phyloP scores from a whole-genome alignment of 2,329 filamentous ascomycete species.

The Aspergillus sp. region DNA sequence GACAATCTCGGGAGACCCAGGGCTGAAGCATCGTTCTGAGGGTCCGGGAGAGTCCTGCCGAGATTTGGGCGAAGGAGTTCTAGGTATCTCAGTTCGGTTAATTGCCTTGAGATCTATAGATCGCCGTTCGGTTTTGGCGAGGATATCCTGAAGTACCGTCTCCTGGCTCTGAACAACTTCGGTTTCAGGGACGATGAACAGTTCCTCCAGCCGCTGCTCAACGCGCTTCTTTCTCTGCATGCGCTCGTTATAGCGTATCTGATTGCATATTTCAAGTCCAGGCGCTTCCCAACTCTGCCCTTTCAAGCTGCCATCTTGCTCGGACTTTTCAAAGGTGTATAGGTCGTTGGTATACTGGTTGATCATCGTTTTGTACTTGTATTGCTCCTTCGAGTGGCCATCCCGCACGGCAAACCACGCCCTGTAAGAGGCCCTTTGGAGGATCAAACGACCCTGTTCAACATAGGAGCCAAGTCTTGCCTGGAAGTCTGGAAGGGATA shows the following conservation, averaged over 20 bases:
- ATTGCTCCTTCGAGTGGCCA: slow-evolving; percentile 15
- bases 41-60: neutral
- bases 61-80: slow-evolving; percentile 1
- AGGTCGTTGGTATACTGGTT: slow-evolving; percentile 24
- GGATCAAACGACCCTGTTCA: slow-evolving; percentile 25
- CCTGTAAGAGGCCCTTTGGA: slow-evolving; percentile 27
- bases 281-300: slow-evolving; percentile 18
- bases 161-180: neutral
- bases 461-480: slow-evolving; percentile 16
- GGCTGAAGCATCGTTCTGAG: neutral
- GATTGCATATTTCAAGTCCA: slow-evolving; percentile 20
- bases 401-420: slow-evolving; percentile 29
- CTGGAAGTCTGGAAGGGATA: slow-evolving; percentile 10
- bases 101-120: neutral
- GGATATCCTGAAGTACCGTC: slow-evolving; percentile 11
- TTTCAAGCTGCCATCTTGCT: slow-evolving; percentile 15
- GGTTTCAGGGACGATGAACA: slow-evolving; percentile 19
- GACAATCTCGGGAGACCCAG: slow-evolving; percentile 12
- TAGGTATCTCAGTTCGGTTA: neutral
- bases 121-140: slow-evolving; percentile 7
- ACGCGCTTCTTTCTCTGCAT: slow-evolving; percentile 12
- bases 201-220: slow-evolving; percentile 16
- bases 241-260: slow-evolving; percentile 19
- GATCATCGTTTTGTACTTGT: slow-evolving; percentile 12
- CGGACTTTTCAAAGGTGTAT: slow-evolving; percentile 23